Percentiles rank a stretch among this genome's conserved stretches.
These are phyloP conservation scores for Malassezia nana DNA, from an alignment of 1,284 basidiomycete genomes.

Conservation along the genomic window DNA sequence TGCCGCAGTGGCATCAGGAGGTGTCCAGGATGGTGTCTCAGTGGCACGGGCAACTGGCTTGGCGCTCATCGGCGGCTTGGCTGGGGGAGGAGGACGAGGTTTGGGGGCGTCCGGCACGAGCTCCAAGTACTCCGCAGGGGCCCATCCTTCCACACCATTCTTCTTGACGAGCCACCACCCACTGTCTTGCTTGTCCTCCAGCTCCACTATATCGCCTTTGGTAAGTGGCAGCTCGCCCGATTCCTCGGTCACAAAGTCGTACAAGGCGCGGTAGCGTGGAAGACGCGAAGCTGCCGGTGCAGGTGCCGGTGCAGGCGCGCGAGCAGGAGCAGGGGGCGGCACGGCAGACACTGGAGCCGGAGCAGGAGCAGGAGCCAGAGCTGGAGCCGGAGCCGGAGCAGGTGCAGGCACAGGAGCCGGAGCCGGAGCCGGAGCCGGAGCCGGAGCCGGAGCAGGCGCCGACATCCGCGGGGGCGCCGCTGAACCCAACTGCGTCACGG, in stretches of 20 bases:
- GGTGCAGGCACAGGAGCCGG: slow-evolving; percentile 25
- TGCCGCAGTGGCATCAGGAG: slow-evolving; percentile 45
- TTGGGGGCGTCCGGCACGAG: slow-evolving; percentile 56
- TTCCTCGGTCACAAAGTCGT: slow-evolving; percentile 65
- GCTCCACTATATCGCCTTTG: slow-evolving; percentile 84
- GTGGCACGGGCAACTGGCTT: slow-evolving; percentile 34
- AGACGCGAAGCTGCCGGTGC: slow-evolving; percentile 55
- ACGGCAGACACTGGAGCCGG: slow-evolving; percentile 18
- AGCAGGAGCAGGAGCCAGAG: slow-evolving; percentile 18
- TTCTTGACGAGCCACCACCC: slow-evolving; percentile 93
- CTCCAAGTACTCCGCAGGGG: slow-evolving; percentile 78
- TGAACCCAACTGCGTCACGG: slow-evolving; percentile 8
- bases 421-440: slow-evolving; percentile 16
- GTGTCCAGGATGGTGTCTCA: slow-evolving; percentile 30
- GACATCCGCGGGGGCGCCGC: background rate
- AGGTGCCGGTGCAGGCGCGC: slow-evolving; percentile 48
- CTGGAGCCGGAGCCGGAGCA: slow-evolving; percentile 37
- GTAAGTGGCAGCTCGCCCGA: slow-evolving; percentile 78
- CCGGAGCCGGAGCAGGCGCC: slow-evolving; percentile 6
- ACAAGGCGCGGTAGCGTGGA: slow-evolving; percentile 64
- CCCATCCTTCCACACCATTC: slow-evolving; percentile 76
- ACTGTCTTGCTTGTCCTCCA: slow-evolving; percentile 72
- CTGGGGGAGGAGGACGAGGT: slow-evolving; percentile 49
- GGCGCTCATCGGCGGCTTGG: slow-evolving; percentile 31
- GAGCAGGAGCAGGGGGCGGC: slow-evolving; percentile 53